These are phyloP conservation scores for Talaromyces rugulosus DNA, from an alignment of 2,329 filamentous ascomycete species.

Conservation along the genomic window DNA sequence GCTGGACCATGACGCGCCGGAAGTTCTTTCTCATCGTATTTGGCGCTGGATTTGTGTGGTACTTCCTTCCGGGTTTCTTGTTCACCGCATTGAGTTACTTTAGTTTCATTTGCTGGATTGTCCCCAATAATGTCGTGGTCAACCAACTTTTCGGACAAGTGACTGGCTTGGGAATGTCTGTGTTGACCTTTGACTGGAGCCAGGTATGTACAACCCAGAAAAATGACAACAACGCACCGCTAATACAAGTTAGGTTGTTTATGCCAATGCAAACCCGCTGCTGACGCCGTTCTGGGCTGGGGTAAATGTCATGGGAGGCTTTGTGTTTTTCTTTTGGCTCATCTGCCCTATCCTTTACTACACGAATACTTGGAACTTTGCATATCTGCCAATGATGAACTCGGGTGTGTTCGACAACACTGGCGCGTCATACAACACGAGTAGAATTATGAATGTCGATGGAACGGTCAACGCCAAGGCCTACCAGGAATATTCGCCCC, in stretches of 20 bases:
- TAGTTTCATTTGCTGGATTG: slow-evolving; percentile 67
- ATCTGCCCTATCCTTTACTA: slow-evolving; percentile 43
- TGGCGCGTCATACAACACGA: slow-evolving; percentile 56
- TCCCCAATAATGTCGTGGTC: slow-evolving; percentile 61
- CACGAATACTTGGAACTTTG: slow-evolving; percentile 54
- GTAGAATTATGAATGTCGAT: slow-evolving; percentile 54
- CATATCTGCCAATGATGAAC: slow-evolving; percentile 60
- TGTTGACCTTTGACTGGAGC: slow-evolving; percentile 73
- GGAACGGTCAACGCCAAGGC: slow-evolving; percentile 56
- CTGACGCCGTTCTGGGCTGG: slow-evolving; percentile 57
- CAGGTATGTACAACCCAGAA: slow-evolving; percentile 44
- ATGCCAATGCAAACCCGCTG: slow-evolving; percentile 63
- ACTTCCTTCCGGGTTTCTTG: slow-evolving; percentile 57
- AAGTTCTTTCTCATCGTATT: slow-evolving; percentile 35
- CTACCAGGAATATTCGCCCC: slow-evolving; percentile 62
- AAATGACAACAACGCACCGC: neutral
- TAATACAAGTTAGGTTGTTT: slow-evolving; percentile 37
- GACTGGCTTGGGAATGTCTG: slow-evolving; percentile 63
- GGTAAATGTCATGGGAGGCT: slow-evolving; percentile 41
- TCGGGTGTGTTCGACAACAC: slow-evolving; percentile 63
- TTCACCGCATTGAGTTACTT: slow-evolving; percentile 67
- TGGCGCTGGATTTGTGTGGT: slow-evolving; percentile 29
- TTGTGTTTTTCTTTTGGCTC: slow-evolving; percentile 42
- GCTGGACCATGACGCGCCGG: slow-evolving; percentile 37
- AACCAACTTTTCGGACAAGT: slow-evolving; percentile 70